phyloP scores from a whole-genome alignment of 495 filamentous ascomycete genomes.

The Aspergillus ostianus region DNA sequence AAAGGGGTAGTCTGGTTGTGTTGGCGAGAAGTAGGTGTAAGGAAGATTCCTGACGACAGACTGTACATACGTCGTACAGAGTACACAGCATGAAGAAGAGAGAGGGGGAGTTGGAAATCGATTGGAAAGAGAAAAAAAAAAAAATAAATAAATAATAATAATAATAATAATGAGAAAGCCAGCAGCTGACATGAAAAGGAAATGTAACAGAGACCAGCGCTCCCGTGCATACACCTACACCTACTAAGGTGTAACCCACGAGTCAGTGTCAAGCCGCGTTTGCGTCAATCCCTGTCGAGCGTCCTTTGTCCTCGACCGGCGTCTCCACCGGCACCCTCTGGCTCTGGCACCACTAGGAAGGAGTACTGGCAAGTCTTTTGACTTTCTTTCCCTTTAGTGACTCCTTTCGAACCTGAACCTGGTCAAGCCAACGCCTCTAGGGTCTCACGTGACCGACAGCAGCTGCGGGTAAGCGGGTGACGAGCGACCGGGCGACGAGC shows the following conservation, averaged over 20 bases:
- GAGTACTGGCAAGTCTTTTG: too few relatives aligned
- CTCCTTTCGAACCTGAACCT: too few relatives aligned
- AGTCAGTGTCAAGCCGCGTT: slow-evolving; percentile 11
- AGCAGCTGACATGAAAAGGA: neutral
- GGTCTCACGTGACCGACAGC: slow-evolving; percentile 22
- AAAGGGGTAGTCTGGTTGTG: neutral
- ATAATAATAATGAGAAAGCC: neutral
- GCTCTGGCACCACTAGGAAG: too few relatives aligned
- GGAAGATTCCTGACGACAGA: too few relatives aligned
- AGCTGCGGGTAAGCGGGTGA: slow-evolving; percentile 22
- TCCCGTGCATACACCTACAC: neutral
- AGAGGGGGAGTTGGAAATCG: neutral
- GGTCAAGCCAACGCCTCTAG: neutral
- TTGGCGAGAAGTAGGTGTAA: neutral
- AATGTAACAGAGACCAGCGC: neutral
- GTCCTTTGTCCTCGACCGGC: slow-evolving; percentile 4
- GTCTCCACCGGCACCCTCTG: slow-evolving; percentile 9
- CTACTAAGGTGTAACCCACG: slow-evolving; percentile 6
- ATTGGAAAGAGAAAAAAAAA: neutral
- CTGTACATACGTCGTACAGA: neutral
- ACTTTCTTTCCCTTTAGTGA: too few relatives aligned
- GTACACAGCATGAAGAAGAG: neutral
- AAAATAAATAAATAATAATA: neutral
- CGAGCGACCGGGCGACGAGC: neutral
- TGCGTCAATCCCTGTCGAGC: slow-evolving; percentile 7